Base-by-base conservation (phyloP, 108 stramenopile species). In the Cyclotella cryptica region DNA sequence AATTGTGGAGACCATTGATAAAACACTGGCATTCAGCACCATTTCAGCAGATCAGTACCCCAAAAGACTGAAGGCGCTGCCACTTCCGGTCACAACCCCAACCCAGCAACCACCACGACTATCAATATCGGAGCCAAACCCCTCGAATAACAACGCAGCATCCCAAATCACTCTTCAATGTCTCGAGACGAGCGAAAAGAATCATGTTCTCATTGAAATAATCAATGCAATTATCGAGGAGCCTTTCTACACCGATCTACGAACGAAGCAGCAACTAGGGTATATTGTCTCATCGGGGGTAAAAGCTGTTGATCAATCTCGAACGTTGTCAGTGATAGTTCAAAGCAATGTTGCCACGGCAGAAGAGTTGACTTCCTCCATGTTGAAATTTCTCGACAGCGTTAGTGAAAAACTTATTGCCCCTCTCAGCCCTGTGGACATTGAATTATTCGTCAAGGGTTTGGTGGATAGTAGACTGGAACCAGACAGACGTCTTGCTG, bases 201-300 rank as follows among this genome's bases (percentile, higher is more conserved):
- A 83, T 39, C 92, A 93, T 35, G 90, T 93, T 18, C 54, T 92
- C 51, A 86, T 90, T 28, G 93, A 94, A 78, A 64, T 94, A 3
- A 60, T 95, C 8, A 78, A 80, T 39, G 71, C 89, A 6, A 87
- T 97, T 65, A 80, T 97, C 18, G 81, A 78, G 28, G 93, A 97
- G 79, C 93, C 91, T 57, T 90, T 98, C 53, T 98, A 92, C 80
- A 88, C 95, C 64, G 91, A 93, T 44, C 78, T 98, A 19, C 85
- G 98, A 57, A 97, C 97, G 19, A 86, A 91, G 69, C 88, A 97
- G 75, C 98, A 98, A 75, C 90, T 98, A 0, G 98, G 98, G 2
- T 98, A 98, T 74, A 95, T 96, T 60, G 96, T 97, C 8, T 85
- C 80, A 7, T 88, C 89, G 22, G 94, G 96, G 29, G 83, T 93